phyloP scores from a whole-genome alignment of 345 rosid genomes.

The Populus simonii region DNA sequence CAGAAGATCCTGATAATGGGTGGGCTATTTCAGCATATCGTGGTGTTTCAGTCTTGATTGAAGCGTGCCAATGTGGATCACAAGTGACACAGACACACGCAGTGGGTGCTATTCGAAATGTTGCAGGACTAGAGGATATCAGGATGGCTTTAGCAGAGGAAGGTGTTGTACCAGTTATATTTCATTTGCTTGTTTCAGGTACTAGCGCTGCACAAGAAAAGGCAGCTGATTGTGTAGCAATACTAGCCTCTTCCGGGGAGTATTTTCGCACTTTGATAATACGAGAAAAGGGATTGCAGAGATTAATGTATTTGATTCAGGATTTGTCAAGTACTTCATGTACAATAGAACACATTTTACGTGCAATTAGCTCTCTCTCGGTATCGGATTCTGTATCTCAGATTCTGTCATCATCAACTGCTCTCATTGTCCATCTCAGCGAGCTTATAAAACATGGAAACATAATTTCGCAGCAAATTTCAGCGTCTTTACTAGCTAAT shows the following conservation, averaged over 20 bases:
- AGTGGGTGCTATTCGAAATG: slow-evolving; percentile 59
- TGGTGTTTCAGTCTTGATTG: slow-evolving; percentile 54
- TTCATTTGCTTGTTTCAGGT: slow-evolving; percentile 42
- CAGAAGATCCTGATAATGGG: slow-evolving; percentile 59
- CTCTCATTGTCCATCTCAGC: slow-evolving; percentile 50
- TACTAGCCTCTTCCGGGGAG: slow-evolving; percentile 63
- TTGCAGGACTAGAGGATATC: slow-evolving; percentile 56
- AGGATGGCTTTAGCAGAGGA: slow-evolving; percentile 58
- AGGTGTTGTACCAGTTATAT: slow-evolving; percentile 62
- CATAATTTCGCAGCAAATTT: slow-evolving; percentile 47
- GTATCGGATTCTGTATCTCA: slow-evolving; percentile 30
- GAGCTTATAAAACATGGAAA: slow-evolving; percentile 59
- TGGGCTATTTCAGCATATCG: slow-evolving; percentile 77
- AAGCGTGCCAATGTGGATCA: slow-evolving; percentile 67
- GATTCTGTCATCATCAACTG: slow-evolving; percentile 58
- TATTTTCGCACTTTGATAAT: slow-evolving; percentile 52
- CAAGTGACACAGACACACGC: slow-evolving; percentile 45
- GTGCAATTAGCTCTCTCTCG: slow-evolving; percentile 46
- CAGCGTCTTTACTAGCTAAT: slow-evolving; percentile 47
- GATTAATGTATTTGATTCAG: slow-evolving; percentile 47
- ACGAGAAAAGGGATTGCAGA: slow-evolving; percentile 58
- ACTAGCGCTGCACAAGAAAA: slow-evolving; percentile 45
- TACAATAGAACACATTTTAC: slow-evolving; percentile 44
- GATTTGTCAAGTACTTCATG: slow-evolving; percentile 39
- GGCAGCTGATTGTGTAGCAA: slow-evolving; percentile 46